Base-by-base conservation (phyloP, 139 green algal genomes). In the Chlorella sp. region DNA sequence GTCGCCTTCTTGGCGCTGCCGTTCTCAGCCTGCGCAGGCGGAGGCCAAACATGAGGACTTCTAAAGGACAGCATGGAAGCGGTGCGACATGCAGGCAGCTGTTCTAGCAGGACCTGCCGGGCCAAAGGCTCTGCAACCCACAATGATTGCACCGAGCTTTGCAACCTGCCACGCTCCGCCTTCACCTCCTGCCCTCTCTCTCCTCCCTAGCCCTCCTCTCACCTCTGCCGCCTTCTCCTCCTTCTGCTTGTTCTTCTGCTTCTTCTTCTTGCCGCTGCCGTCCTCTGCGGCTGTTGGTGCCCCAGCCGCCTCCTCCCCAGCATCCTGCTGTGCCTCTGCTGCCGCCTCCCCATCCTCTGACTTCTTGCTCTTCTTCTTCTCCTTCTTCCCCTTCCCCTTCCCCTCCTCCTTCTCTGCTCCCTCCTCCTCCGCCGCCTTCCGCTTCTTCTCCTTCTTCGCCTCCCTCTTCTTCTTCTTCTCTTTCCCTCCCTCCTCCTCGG, bases 361-460 rank as follows among this genome's bases (percentile, higher is more conserved):
- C 36, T 90, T 60, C 34, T 75, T 83, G 36, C 89, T 84, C 79
- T 94, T 92, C 61, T 81, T 76, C 79, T 89, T 94, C 68, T 92
- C n/a, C 71, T 91, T 85, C 76, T 91, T 88, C 87, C 19, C 48
- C n/a, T 0, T 88, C 57, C 7, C 60, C 34, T 34, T 36, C 85
- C 37, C 11, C 76, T 5, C 75, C 68, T 4, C 80, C n/a, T n/a
- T n/a, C 28, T 3, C 68, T 75, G 61, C 32, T 77, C 61, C 60
- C 48, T 37, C 79, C 71, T 39, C n/a, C 53, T 42, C 57, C 18
- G 80, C 61, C 21, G 80, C 83, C 36, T 83, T 57, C 60, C 42
- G 76, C 36, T 88, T 88, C 21, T 76, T 26, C 69, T 90, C 85
- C 83, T 89, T 89, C 36, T 86, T 32, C 68, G n/a, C n/a, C n/a